Base-by-base conservation (phyloP, 306 rosid genomes). In the Castanopsis chinensis region DNA sequence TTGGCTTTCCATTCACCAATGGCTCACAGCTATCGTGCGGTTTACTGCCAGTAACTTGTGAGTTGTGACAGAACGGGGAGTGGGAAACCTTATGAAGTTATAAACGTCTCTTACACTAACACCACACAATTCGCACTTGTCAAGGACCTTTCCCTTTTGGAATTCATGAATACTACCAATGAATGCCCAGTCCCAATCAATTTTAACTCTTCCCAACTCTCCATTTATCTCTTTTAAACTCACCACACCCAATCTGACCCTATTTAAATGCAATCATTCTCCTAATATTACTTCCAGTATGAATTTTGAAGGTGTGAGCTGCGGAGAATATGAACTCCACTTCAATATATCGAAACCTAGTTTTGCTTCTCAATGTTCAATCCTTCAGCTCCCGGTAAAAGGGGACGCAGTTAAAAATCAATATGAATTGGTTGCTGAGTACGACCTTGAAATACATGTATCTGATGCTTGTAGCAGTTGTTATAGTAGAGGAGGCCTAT, bases 381-480 rank as follows among this genome's bases (percentile, higher is more conserved):
- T 51, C 30, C 17, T 84, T 79, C 78, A 25, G 28, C 58, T 72
- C 49, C 52, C 82, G 19, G 2, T 3, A 81, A 78, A 54, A 33
- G 3, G 10, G 60, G 2, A 19, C 6, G 10, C 2, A 8, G 6
- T 2, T 2, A 20, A 55, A 0, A 0, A 2, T 13, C 33, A 63
- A 56, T 4, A 4, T 0, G 4, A 32, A 7, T 7, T 37, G 45
- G 52, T 71, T 68, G 67, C 43, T 72, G 27, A 75, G 27, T 20
- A 79, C 23, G 35, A 3, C 27, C 9, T 84, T 69, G 1, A 79
- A 72, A 52, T 84, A 1, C 12, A 4, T 18, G 19, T 79, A 6
- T 79, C 86, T 5, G 8, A 45, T 25, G 73, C 72, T 0, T 87
- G 88, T 76, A n/a, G 60, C 1, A 0, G 27, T 2, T 87, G 86